Evolutionary conservation across 208 protist species (phyloP).

Genomic region (Trypanosoma cruzi): DNA sequence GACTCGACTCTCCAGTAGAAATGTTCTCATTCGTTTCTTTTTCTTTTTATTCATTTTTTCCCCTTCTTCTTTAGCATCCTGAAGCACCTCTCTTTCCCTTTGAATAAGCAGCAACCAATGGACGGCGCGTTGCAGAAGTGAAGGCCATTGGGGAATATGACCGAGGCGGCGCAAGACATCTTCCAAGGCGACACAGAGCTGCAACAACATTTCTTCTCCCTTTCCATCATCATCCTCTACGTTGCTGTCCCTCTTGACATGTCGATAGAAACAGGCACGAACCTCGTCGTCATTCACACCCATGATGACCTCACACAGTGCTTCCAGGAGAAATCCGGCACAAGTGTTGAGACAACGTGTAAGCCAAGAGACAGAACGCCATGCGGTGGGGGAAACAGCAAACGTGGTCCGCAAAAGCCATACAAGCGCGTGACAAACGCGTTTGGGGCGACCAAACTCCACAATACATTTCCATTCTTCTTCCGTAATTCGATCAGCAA

Average conservation of each 20-base stretch:
- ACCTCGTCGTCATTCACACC: conserved; percentile 31
- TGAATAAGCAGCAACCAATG: conserved; percentile 31
- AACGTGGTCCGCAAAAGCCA: conserved; percentile 44
- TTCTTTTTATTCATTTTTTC: neutral
- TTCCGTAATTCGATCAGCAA: conserved; percentile 50
- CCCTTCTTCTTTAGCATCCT: no score
- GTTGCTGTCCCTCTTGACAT: neutral
- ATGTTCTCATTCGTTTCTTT: conserved; percentile 1
- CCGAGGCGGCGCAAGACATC: conserved; percentile 31
- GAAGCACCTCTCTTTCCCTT: neutral
- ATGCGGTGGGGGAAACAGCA: conserved; percentile 1
- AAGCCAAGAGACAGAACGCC: conserved; percentile 37
- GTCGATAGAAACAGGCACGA: neutral
- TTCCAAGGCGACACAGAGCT: conserved; percentile 15
- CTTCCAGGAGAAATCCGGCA: conserved; percentile 56
- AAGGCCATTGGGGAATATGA: conserved; percentile 77
- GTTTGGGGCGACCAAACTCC: conserved; percentile 47
- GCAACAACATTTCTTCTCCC: conserved; percentile 11
- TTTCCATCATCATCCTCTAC: conserved; percentile 4
- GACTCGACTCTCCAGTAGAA: conserved; percentile 13
- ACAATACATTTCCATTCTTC: conserved; percentile 67
- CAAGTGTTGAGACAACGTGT: conserved; percentile 42
- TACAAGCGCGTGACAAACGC: conserved; percentile 47
- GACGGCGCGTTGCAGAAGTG: conserved; percentile 38
- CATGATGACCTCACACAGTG: conserved; percentile 64